Base-by-base conservation (phyloP, 2,329 filamentous ascomycete species). In the Hymenoscyphus infarciens region DNA sequence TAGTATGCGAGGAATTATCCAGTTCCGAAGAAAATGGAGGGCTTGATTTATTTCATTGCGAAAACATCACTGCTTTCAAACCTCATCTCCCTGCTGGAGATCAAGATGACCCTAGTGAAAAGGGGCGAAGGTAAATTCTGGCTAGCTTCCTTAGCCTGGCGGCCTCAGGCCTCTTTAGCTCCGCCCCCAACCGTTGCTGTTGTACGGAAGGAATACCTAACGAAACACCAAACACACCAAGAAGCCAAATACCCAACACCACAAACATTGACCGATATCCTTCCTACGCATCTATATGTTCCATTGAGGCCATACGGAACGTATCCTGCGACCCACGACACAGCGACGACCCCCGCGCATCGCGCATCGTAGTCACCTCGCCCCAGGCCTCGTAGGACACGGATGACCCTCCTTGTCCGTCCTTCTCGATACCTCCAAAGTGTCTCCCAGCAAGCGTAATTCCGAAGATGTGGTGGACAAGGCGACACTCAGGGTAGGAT, bases 381-480 rank as follows among this genome's bases (percentile, higher is more conserved):
- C 60, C 38, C 57, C 61, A 59, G 19, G 35, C 31, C 6, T 57
- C 35, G 25, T 52, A 66, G 71, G 70, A 71, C 70, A 69, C 65
- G 72, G 71, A 70, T 72, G 68, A 67, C 67, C 66, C 67, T 73
- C 69, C 71, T 71, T 68, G 70, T 72, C 71, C 72, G 27, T 68
- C 65, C 61, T 59, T 57, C 57, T 57, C 61, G 67, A 70, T 64
- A 70, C 67, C 63, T 68, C 63, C 72, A 74, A 73, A 69, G 72
- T 74, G 72, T 73, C 72, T 74, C 66, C 68, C 60, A 66, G 64
- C 61, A 69, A 66, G 62, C 60, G 55, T 59, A 64, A 61, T 60
- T 68, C 70, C 63, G 70, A 74, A 73, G 71, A 69, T 70, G 69
- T 66, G 63, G 67, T 69, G 63, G 69, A 69, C 61, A 68, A 68